Conservation (phyloP, 768 basidiomycete species). For the Phlebiopsis flavidoalba region DNA sequence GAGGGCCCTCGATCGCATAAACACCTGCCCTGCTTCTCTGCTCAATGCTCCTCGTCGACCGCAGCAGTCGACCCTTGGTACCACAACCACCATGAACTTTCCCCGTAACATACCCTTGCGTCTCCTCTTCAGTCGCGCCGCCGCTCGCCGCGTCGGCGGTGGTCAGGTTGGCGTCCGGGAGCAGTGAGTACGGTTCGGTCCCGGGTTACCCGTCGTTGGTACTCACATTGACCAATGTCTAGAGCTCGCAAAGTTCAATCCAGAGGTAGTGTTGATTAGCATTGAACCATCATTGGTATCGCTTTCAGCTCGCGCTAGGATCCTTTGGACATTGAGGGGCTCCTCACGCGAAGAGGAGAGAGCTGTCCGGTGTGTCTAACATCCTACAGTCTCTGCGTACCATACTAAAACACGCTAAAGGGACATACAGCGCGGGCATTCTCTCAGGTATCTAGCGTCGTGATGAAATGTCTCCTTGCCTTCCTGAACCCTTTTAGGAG, state of each 20-base stretch:
- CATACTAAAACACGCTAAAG: conserved; percentile 32
- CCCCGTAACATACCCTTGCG: not conserved
- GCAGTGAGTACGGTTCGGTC: conserved; percentile 1
- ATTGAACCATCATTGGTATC: not conserved
- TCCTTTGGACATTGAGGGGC: conserved; percentile 71
- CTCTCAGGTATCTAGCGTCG: conserved; percentile 52
- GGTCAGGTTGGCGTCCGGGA: not conserved
- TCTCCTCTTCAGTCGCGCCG: not conserved
- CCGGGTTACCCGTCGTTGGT: not conserved
- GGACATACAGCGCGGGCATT: conserved; percentile 74
- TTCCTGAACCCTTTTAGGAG: conserved; percentile 42
- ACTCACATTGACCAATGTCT: not conserved
- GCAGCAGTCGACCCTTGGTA: not conserved
- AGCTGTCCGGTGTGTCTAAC: conserved; percentile 64
- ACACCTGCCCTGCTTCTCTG: not conserved
- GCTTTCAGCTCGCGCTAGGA: conserved; percentile 49
- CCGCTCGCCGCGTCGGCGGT: not conserved
- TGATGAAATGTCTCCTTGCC: not conserved
- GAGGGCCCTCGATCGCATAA: not conserved
- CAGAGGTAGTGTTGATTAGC: conserved; percentile 19
- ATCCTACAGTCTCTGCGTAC: not conserved
- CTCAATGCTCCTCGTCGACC: not conserved
- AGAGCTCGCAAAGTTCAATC: conserved; percentile 23
- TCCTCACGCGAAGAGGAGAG: conserved; percentile 88
- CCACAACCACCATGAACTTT: not conserved